These are phyloP conservation scores for Hyaloperonospora brassicae DNA, from an alignment of 352 stramenopile genomes.

Conservation along the genomic window DNA sequence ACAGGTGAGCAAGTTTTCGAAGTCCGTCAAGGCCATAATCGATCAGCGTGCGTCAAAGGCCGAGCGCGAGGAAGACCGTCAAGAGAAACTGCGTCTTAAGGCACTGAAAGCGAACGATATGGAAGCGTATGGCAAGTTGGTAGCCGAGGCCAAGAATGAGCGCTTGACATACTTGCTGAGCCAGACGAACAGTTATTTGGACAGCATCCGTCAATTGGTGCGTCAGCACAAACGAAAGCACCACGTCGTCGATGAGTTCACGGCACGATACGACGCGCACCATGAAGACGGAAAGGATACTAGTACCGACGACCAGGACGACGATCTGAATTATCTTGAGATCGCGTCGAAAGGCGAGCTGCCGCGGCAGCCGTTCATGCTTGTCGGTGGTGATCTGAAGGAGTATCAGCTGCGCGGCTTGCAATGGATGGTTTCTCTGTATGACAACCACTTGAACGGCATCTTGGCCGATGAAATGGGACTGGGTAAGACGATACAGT, in stretches of 20 bases:
- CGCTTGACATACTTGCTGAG: slow-evolving; percentile 93
- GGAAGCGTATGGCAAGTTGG: slow-evolving; percentile 93
- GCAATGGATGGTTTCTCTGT: slow-evolving; percentile 99
- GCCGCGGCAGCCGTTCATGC: slow-evolving; percentile 90
- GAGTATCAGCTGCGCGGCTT: slow-evolving; percentile 98
- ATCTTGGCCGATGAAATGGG: slow-evolving; percentile 87
- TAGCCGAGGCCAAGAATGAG: slow-evolving; percentile 97
- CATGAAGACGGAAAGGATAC: slow-evolving; percentile 22
- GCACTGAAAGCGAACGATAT: slow-evolving; percentile 94
- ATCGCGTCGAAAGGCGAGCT: slow-evolving; percentile 79
- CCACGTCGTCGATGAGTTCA: slow-evolving; percentile 49
- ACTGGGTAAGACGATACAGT: slow-evolving; percentile 72
- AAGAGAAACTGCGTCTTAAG: slow-evolving; percentile 85
- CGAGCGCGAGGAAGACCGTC: slow-evolving; percentile 79
- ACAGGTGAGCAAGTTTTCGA: slow-evolving; percentile 57
- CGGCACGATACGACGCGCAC: slow-evolving; percentile 29
- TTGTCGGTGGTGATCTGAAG: slow-evolving; percentile 94
- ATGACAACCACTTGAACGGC: slow-evolving; percentile 97
- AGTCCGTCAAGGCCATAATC: slow-evolving; percentile 66
- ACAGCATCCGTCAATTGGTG: slow-evolving; percentile 91
- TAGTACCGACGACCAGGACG: slow-evolving; percentile 39
- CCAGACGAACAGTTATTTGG: slow-evolving; percentile 94
- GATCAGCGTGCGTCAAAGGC: slow-evolving; percentile 70
- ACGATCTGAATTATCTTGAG: slow-evolving; percentile 81
- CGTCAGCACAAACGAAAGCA: slow-evolving; percentile 84